Conservation (phyloP, 2,329 filamentous ascomycete genomes). For the Penicillium occitanis region DNA sequence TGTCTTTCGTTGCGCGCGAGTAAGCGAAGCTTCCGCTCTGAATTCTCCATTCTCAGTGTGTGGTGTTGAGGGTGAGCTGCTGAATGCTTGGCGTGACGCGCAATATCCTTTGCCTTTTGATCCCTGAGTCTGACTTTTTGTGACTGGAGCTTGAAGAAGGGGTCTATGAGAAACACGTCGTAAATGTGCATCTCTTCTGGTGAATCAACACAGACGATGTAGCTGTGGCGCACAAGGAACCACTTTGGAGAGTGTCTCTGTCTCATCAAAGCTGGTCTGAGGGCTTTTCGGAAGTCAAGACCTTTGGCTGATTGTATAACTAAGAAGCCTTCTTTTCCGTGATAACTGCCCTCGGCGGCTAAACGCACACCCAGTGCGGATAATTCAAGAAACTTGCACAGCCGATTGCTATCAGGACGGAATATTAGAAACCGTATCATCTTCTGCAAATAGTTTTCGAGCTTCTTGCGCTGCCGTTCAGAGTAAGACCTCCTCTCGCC, state of each 20-base stretch:
- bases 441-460: slow-evolving; percentile 87
- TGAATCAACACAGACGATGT: slow-evolving; percentile 96
- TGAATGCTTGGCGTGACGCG: slow-evolving; percentile 63
- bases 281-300: slow-evolving; percentile 76
- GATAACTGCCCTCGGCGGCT: slow-evolving; percentile 92
- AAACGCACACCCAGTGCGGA: slow-evolving; percentile 91
- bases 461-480: slow-evolving; percentile 76
- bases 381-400: slow-evolving; percentile 94
- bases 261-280: slow-evolving; percentile 76
- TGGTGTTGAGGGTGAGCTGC: slow-evolving; percentile 71
- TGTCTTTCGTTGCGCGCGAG: slow-evolving; percentile 88
- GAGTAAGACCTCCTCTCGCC: slow-evolving; percentile 62
- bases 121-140: slow-evolving; percentile 59
- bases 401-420: slow-evolving; percentile 86
- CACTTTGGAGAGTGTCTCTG: slow-evolving; percentile 87
- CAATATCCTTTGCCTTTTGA: slow-evolving; percentile 58
- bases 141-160: slow-evolving; percentile 77
- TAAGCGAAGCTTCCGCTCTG: slow-evolving; percentile 87
- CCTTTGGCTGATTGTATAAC: slow-evolving; percentile 90
- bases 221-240: slow-evolving; percentile 97
- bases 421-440: slow-evolving; percentile 98
- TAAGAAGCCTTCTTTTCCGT: slow-evolving; percentile 94
- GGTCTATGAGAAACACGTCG: slow-evolving; percentile 95
- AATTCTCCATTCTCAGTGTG: slow-evolving; percentile 81
- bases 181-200: slow-evolving; percentile 99